These are phyloP conservation scores for Stagonosporopsis chrysanthemi DNA, from an alignment of 2,329 filamentous ascomycete species.

Conservation along the genomic window DNA sequence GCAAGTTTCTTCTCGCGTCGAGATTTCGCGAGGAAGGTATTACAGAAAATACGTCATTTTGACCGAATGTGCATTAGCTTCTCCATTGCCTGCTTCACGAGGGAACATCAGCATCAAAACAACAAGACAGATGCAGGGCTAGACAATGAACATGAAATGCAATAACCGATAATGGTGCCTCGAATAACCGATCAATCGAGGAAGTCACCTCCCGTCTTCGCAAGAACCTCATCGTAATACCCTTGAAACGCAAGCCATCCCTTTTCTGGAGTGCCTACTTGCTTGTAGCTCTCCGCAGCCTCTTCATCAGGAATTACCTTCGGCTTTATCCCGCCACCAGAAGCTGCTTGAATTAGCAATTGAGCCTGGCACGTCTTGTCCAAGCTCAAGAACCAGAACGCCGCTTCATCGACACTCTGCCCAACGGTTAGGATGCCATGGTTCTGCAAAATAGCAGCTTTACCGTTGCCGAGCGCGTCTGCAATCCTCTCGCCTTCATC, in stretches of 20 bases:
- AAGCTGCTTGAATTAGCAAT: constrained; percentile 53
- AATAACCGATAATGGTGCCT: background rate
- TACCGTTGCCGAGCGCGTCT: constrained; percentile 45
- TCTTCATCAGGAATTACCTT: constrained; percentile 53
- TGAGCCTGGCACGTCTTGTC: constrained; percentile 58
- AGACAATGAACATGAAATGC: background rate
- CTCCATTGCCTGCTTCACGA: background rate
- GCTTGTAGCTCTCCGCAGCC: constrained; percentile 50
- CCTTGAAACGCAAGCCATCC: constrained; percentile 63
- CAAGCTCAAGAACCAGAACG: constrained; percentile 56
- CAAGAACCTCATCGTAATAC: constrained; percentile 63
- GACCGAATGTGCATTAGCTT: constrained; percentile 1
- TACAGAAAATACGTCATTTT: constrained; percentile 12
- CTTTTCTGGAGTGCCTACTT: constrained; percentile 58
- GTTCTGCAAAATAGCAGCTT: constrained; percentile 51
- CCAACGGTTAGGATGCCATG: constrained; percentile 51
- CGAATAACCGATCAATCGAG: constrained; percentile 42
- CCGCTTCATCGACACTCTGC: constrained; percentile 53
- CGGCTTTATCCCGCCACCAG: constrained; percentile 48
- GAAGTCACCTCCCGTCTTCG: constrained; percentile 60
- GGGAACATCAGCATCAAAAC: background rate
- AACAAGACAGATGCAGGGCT: background rate
- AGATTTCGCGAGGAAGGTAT: background rate
- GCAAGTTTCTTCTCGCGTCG: background rate
- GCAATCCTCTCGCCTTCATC: constrained; percentile 57